These are phyloP conservation scores for Penicillium sp. DNA, from an alignment of 2,329 filamentous ascomycete species.

Conservation along the genomic window DNA sequence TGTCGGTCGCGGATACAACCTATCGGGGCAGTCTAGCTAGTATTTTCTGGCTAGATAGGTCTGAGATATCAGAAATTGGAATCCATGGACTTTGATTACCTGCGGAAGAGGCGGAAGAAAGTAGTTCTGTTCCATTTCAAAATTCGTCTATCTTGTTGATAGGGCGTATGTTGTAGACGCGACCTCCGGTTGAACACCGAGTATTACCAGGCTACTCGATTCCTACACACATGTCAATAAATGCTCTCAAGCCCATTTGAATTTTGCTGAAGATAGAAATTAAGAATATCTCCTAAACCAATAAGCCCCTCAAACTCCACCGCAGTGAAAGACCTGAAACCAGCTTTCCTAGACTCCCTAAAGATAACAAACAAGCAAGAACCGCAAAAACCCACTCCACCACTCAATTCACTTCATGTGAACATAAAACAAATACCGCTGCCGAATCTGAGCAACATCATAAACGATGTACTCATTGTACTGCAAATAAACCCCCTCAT, in stretches of 20 bases:
- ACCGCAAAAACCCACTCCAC: not conserved
- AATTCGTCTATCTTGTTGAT: no score
- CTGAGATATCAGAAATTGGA: no score
- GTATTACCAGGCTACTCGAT: no score
- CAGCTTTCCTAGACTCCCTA: not conserved
- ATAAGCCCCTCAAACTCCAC: not conserved
- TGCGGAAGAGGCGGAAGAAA: no score
- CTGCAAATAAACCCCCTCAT: conserved; percentile 17
- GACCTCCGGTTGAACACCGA: no score
- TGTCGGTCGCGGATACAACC: no score
- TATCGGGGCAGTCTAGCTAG: no score
- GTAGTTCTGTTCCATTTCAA: no score
- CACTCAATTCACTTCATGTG: conserved; percentile 39
- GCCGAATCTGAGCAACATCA: conserved; percentile 55
- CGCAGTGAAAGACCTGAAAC: not conserved
- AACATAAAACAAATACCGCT: conserved; percentile 53
- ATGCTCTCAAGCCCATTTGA: not conserved
- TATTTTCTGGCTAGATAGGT: no score
- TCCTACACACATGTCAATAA: no score
- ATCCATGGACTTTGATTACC: no score
- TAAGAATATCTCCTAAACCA: not conserved
- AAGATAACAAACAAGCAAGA: not conserved
- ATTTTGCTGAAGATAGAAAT: not conserved
- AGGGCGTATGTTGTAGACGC: no score
- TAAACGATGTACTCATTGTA: conserved; percentile 59